phyloP scores from a whole-genome alignment of 441 rosid species.

The Oxalis stricta region DNA sequence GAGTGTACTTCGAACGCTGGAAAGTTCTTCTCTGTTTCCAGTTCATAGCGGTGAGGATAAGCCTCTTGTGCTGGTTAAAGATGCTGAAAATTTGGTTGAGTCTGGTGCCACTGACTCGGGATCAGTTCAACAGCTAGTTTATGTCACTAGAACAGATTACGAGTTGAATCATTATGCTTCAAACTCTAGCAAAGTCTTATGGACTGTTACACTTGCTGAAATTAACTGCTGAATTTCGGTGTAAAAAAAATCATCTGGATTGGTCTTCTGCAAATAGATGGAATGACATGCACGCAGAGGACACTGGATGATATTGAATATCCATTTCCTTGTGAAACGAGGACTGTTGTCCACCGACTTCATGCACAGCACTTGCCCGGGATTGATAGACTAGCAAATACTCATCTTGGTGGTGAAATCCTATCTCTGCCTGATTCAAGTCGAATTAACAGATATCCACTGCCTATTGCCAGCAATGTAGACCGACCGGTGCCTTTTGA shows the following conservation, averaged over 20 bases:
- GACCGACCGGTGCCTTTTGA: slow-evolving; percentile 16
- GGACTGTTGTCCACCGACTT: slow-evolving; percentile 34
- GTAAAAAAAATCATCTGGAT: slow-evolving; percentile 21
- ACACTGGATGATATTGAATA: slow-evolving; percentile 16
- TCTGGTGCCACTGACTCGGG: slow-evolving; percentile 19
- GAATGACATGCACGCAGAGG: slow-evolving; percentile 12
- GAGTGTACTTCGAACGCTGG: slow-evolving; percentile 35
- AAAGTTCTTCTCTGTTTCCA: slow-evolving; percentile 18
- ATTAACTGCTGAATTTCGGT: slow-evolving; percentile 67
- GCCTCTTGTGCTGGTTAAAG: slow-evolving; percentile 25
- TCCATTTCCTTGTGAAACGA: slow-evolving; percentile 43
- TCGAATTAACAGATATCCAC: slow-evolving; percentile 18
- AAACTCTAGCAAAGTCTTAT: slow-evolving; percentile 43
- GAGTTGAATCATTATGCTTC: slow-evolving; percentile 50
- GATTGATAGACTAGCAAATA: slow-evolving; percentile 18
- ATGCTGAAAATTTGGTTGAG: slow-evolving; percentile 29
- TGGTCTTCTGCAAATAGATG: slow-evolving; percentile 17
- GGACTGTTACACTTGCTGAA: slow-evolving; percentile 73
- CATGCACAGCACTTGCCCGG: slow-evolving; percentile 31
- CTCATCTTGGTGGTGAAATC: slow-evolving; percentile 18
- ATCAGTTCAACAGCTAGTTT: slow-evolving; percentile 28
- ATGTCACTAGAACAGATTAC: slow-evolving; percentile 60
- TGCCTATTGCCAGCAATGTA: slow-evolving; percentile 30
- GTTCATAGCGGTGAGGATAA: slow-evolving; percentile 21
- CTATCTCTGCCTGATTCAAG: slow-evolving; percentile 26